Evolutionary conservation across 2,329 filamentous ascomycete genomes (phyloP).

Genomic region (Apiospora malaysiana): DNA sequence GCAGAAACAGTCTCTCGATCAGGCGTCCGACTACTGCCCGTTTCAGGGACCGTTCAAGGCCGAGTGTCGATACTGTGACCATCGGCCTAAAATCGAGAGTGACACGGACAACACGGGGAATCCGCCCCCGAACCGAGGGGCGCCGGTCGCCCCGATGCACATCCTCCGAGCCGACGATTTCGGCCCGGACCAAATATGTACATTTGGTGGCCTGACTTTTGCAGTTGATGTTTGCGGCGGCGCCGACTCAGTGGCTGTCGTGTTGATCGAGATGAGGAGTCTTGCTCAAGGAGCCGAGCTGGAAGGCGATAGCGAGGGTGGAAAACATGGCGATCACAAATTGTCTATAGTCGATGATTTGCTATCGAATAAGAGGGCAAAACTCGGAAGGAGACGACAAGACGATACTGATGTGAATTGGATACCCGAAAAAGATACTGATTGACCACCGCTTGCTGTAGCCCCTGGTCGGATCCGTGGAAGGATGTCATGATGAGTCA

Average conservation of each 20-base stretch:
- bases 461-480: too few relatives aligned
- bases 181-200: conserved; percentile 24
- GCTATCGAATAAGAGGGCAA: neutral
- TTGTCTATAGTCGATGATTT: neutral
- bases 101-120: neutral
- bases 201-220: conserved; percentile 32
- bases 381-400: neutral
- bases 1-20: neutral
- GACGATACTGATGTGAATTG: neutral
- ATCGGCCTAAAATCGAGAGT: conserved; percentile 13
- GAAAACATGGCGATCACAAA: too few relatives aligned
- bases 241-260: conserved; percentile 25
- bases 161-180: conserved; percentile 24
- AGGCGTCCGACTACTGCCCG: neutral
- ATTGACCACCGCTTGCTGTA: neutral
- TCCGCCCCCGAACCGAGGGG: conserved; percentile 14
- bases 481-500: too few relatives aligned
- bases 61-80: conserved; percentile 35
- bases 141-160: conserved; percentile 35
- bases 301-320: too few relatives aligned
- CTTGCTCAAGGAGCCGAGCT: neutral
- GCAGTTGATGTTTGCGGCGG: conserved; percentile 31
- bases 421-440: neutral
- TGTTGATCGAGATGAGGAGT: conserved; percentile 27
- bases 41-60: neutral